A percentile compares a stretch with the other conserved stretches of the same genome.
Evolutionary conservation across 208 protist genomes (phyloP).

Genomic region (Leishmania gerbilli): DNA sequence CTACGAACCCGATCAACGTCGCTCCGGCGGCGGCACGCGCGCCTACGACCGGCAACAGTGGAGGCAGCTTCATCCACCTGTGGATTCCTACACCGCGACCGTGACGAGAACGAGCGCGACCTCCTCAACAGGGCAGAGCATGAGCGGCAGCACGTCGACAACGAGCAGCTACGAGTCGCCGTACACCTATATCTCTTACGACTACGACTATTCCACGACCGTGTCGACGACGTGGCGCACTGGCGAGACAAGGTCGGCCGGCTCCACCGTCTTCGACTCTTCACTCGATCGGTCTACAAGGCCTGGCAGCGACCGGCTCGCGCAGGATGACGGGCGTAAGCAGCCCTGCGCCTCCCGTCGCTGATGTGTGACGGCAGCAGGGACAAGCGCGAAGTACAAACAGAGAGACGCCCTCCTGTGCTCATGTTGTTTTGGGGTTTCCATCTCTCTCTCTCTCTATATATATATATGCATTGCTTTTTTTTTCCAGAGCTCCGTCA

Average conservation of each 20-base stretch:
- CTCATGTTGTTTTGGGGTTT: too few relatives aligned
- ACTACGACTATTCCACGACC: background rate
- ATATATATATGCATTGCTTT: background rate
- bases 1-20: background rate
- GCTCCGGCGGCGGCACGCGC: background rate
- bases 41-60: background rate
- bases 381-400: background rate
- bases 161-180: constrained; percentile 3
- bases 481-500: background rate
- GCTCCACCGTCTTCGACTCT: background rate
- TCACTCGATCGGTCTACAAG: too few relatives aligned
- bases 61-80: background rate
- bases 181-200: constrained; percentile 5
- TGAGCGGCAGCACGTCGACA: background rate
- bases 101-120: background rate
- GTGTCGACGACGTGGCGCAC: background rate
- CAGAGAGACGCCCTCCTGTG: background rate
- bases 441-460: too few relatives aligned
- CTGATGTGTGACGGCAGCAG: background rate
- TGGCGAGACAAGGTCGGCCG: background rate
- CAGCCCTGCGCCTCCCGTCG: background rate
- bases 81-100: background rate
- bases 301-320: background rate
- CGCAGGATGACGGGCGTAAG: background rate
- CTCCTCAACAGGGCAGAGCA: background rate